phyloP scores from a whole-genome alignment of 495 filamentous ascomycete species.

The Penicillium robsamsonii region DNA sequence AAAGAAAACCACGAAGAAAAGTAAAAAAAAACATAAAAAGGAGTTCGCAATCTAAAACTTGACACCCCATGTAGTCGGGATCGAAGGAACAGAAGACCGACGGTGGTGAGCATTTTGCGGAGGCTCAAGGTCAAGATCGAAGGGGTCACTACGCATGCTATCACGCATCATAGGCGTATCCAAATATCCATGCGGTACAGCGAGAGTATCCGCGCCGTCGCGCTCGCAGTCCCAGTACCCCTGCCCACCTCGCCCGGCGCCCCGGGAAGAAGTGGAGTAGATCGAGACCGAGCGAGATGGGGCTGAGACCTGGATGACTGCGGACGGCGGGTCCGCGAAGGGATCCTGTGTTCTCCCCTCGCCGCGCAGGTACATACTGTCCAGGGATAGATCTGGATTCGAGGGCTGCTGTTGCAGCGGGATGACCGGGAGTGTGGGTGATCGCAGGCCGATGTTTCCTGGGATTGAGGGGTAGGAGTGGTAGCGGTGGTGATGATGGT shows the following conservation, averaged over 20 bases:
- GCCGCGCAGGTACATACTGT: conserved; percentile 6
- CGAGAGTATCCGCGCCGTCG: neutral
- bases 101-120: conserved; percentile 29
- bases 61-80: conserved; percentile 6
- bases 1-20: neutral
- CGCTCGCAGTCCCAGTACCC: conserved; percentile 7
- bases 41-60: conserved; percentile 1
- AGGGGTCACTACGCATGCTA: conserved; percentile 60
- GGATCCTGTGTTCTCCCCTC: conserved; percentile 14
- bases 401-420: conserved; percentile 5
- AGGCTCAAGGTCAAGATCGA: conserved; percentile 65
- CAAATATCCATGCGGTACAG: neutral
- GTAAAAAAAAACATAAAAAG: neutral
- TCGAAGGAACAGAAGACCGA: conserved; percentile 13
- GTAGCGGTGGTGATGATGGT: conserved; percentile 5
- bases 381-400: conserved; percentile 10
- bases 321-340: conserved; percentile 7
- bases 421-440: conserved; percentile 7
- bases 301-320: conserved; percentile 11
- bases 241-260: neutral
- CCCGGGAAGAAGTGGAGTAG: conserved; percentile 20
- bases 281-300: conserved; percentile 22
- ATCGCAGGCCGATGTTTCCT: neutral
- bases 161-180: conserved; percentile 14
- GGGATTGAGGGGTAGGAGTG: conserved; percentile 8